phyloP scores from a whole-genome alignment of 345 rosid species.

The Turritis glabra region DNA sequence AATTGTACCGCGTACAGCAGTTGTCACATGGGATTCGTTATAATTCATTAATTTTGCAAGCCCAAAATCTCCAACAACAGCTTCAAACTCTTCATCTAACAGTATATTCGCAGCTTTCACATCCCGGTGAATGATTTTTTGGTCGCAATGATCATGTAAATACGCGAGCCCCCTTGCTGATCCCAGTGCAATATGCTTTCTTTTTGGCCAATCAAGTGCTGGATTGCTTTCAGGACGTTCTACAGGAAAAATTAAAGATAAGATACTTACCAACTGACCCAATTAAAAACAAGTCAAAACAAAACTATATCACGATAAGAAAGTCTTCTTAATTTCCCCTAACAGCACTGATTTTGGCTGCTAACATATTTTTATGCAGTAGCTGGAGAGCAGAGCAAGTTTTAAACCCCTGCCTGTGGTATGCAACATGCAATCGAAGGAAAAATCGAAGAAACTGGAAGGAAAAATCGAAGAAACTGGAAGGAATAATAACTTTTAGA shows the following conservation, averaged over 20 bases:
- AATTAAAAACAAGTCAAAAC: background rate
- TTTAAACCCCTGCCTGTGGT: background rate
- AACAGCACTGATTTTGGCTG: too few species aligned
- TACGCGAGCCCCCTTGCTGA: slow-evolving; percentile 92
- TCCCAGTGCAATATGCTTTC: slow-evolving; percentile 79
- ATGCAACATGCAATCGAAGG: background rate
- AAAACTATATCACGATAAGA: background rate
- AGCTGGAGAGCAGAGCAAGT: background rate
- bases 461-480: background rate
- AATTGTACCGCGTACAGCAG: slow-evolving; percentile 97
- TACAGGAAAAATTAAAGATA: slow-evolving; percentile 27
- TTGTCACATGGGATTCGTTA: slow-evolving; percentile 89
- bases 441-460: background rate
- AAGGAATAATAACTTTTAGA: background rate
- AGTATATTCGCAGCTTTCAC: slow-evolving; percentile 95
- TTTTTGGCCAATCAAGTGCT: slow-evolving; percentile 68
- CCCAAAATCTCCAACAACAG: slow-evolving; percentile 97
- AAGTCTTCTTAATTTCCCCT: too few species aligned
- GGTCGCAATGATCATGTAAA: slow-evolving; percentile 93
- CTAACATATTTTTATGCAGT: background rate
- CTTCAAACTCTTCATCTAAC: slow-evolving; percentile 91
- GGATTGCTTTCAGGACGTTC: slow-evolving; percentile 56
- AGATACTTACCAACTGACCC: background rate
- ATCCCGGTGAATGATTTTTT: slow-evolving; percentile 93
- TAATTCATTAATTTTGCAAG: slow-evolving; percentile 91